These are phyloP conservation scores for Epichloe typhina DNA, from an alignment of 2,329 filamentous ascomycete genomes.

Conservation along the genomic window DNA sequence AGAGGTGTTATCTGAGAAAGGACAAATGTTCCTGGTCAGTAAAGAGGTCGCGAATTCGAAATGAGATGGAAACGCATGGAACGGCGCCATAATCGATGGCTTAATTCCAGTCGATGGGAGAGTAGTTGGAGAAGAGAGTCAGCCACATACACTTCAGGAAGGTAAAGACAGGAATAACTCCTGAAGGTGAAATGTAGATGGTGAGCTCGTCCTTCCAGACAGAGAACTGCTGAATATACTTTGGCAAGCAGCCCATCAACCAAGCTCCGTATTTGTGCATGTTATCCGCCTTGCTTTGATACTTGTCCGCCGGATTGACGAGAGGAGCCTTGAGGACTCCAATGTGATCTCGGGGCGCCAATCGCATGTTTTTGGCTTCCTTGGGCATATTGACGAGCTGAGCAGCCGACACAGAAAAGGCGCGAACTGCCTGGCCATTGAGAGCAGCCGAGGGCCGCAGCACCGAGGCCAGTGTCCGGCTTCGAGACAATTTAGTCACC, in stretches of 20 bases:
- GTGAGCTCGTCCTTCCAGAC: constrained; percentile 99
- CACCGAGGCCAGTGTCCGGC: constrained; percentile 41
- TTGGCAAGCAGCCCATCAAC: constrained; percentile 90
- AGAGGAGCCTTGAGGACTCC: constrained; percentile 63
- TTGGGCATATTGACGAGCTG: constrained; percentile 43
- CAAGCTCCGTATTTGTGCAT: constrained; percentile 94
- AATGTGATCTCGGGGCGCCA: constrained; percentile 42
- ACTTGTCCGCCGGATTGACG: constrained; percentile 89
- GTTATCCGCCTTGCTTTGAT: constrained; percentile 70
- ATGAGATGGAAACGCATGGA: background rate
- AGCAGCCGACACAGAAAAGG: constrained; percentile 36
- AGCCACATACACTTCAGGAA: constrained; percentile 67
- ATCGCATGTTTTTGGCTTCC: constrained; percentile 53
- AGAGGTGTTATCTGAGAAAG: constrained; percentile 65
- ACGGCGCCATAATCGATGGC: background rate
- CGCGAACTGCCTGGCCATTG: constrained; percentile 29
- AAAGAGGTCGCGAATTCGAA: background rate
- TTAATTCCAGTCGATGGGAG: background rate
- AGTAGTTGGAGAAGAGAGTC: background rate
- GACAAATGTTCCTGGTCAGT: background rate
- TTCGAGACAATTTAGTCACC: constrained; percentile 47
- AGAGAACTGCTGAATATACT: constrained; percentile 98
- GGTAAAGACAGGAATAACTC: constrained; percentile 79
- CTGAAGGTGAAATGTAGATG: constrained; percentile 80
- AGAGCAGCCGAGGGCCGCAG: constrained; percentile 34